These are phyloP conservation scores for Penicillium desertorum DNA, from an alignment of 495 filamentous ascomycete genomes.

Conservation along the genomic window DNA sequence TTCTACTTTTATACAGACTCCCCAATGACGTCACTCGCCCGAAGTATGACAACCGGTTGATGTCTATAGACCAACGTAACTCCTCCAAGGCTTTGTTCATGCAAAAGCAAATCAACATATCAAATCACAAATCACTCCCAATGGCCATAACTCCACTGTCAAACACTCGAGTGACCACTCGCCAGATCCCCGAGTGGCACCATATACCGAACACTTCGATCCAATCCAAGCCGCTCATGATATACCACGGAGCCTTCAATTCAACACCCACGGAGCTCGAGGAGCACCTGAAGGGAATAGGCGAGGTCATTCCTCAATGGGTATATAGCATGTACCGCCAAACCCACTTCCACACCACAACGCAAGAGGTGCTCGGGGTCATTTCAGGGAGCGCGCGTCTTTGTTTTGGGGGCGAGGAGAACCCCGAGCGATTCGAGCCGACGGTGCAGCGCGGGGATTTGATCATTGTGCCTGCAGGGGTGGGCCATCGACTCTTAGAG, in stretches of 20 bases:
- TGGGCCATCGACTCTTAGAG: slow-evolving; percentile 60
- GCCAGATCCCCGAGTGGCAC: slow-evolving; percentile 57
- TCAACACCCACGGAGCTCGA: slow-evolving; percentile 51
- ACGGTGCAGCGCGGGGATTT: slow-evolving; percentile 60
- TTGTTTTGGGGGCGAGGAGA: slow-evolving; percentile 66
- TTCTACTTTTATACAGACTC: slow-evolving; percentile 9
- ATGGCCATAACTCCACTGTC: slow-evolving; percentile 46
- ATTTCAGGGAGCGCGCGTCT: slow-evolving; percentile 57
- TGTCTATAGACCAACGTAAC: not conserved
- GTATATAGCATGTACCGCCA: slow-evolving; percentile 63
- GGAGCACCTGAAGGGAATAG: slow-evolving; percentile 48
- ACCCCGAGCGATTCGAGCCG: slow-evolving; percentile 55
- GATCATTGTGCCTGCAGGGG: slow-evolving; percentile 65
- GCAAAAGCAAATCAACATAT: not conserved
- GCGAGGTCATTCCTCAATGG: slow-evolving; percentile 63
- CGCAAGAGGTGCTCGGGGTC: slow-evolving; percentile 66
- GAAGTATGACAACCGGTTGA: slow-evolving; percentile 2
- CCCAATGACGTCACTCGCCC: not conserved
- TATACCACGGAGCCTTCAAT: slow-evolving; percentile 57
- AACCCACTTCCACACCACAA: slow-evolving; percentile 65
- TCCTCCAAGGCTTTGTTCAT: slow-evolving; percentile 6
- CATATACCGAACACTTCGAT: slow-evolving; percentile 66
- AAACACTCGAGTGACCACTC: slow-evolving; percentile 52
- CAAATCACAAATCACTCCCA: not conserved
- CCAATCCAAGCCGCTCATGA: slow-evolving; percentile 60